Base-by-base conservation (phyloP, 768 basidiomycete genomes). In the Amanita thiersii region DNA sequence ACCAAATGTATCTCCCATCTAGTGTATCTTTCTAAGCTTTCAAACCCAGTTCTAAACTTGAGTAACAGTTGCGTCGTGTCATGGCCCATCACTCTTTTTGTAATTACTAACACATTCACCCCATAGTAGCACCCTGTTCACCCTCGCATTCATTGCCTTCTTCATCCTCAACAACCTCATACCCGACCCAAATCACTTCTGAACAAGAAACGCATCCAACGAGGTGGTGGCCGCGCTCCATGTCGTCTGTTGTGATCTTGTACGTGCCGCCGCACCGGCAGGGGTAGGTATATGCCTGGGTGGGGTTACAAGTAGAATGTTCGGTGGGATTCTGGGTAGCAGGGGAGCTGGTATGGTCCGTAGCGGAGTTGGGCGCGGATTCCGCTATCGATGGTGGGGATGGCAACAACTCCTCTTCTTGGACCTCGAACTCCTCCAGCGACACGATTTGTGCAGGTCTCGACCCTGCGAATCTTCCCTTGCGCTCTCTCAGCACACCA, bases 111-210 rank as follows among this genome's bases (percentile, higher is more conserved):
- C n/a, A n/a, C n/a, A n/a, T n/a, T n/a, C n/a, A n/a, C n/a, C n/a
- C n/a, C n/a, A n/a, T n/a, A n/a, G n/a, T n/a, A n/a, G n/a, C n/a
- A n/a, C n/a, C n/a, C n/a, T n/a, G n/a, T 40, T 46, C 39, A 28
- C 34, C 50, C 45, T 54, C 17, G 23, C 23, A 30, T 19, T 39
- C n/a, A 14, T 26, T 24, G 12, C 2, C 52, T 26, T 47, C 41
- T 17, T 61, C 65, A 5, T 51, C 59, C 30, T 67, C 64, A 14
- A 56, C 63, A 9, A 72, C 52, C 58, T 90, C 81, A 52, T 87
- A 90, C 1, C 88, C 87, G n/a, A 79, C 83, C 84, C 86, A 90
- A 1, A 90, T 65, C 6, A 75, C 77, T 58, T 90, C 88, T 11
- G 88, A 91, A 55, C 87, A 90, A 40, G 75, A 74, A 41, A 61